phyloP scores from a whole-genome alignment of 1,139 yeast genomes.

The Pichia sp. region DNA sequence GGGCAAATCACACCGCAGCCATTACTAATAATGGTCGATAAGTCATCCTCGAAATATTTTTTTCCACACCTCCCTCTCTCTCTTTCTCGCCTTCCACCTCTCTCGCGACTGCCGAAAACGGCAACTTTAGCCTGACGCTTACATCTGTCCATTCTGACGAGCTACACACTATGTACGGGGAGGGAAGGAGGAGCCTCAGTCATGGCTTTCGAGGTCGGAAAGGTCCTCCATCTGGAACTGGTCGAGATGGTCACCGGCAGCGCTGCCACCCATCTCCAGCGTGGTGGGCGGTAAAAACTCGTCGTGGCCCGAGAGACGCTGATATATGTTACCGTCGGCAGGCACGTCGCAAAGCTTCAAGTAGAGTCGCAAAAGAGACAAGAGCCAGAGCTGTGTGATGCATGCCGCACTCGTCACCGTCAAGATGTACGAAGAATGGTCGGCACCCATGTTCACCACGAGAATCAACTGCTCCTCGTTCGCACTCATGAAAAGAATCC shows the following conservation, averaged over 20 bases:
- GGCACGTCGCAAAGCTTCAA: slow-evolving; percentile 40
- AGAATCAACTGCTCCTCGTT: slow-evolving; percentile 79
- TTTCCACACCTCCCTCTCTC: background rate
- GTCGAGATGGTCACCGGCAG: background rate
- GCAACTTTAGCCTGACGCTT: background rate
- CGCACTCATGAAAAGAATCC: slow-evolving; percentile 85
- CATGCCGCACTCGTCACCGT: slow-evolving; percentile 74
- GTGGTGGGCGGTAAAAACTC: slow-evolving; percentile 16
- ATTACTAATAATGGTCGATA: slow-evolving; percentile 2
- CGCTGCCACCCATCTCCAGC: slow-evolving; percentile 10
- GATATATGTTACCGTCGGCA: slow-evolving; percentile 7
- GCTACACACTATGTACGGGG: too few species aligned
- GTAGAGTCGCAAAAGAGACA: slow-evolving; percentile 55
- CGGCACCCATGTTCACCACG: slow-evolving; percentile 72
- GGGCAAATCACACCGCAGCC: background rate
- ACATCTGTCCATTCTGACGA: background rate
- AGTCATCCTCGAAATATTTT: background rate
- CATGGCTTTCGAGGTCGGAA: slow-evolving; percentile 22
- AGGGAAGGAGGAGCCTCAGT: background rate
- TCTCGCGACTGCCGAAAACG: background rate
- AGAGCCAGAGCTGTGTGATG: slow-evolving; percentile 62
- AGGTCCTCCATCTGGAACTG: slow-evolving; percentile 27
- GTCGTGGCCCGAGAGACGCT: slow-evolving; percentile 7
- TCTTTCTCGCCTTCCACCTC: background rate
- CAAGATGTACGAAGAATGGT: slow-evolving; percentile 77